phyloP scores from a whole-genome alignment of 1,284 basidiomycete genomes.

The Pholiota adiposa region DNA sequence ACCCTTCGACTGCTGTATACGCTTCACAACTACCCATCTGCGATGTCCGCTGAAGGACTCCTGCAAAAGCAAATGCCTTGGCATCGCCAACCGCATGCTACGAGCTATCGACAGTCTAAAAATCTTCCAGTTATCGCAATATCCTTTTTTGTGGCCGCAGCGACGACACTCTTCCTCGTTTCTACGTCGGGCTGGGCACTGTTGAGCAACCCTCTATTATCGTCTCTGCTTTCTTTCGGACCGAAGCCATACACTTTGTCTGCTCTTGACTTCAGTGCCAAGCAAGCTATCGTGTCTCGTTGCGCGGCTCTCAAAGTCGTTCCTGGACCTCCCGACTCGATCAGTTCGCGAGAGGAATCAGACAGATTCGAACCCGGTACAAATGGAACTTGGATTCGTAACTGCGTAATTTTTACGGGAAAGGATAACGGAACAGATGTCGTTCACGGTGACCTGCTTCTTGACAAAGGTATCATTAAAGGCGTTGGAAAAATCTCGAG shows the following conservation, averaged over 20 bases:
- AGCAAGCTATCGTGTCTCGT: slow-evolving; percentile 35
- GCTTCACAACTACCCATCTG: background rate
- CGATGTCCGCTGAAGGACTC: background rate
- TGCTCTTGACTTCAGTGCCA: slow-evolving; percentile 6
- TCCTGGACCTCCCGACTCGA: slow-evolving; percentile 55
- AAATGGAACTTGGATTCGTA: slow-evolving; percentile 69
- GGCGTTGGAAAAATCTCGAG: slow-evolving; percentile 56
- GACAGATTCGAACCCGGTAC: slow-evolving; percentile 77
- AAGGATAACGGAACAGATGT: slow-evolving; percentile 67
- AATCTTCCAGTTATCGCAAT: background rate
- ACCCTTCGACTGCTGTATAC: background rate
- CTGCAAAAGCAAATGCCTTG: background rate
- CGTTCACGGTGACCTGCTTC: slow-evolving; percentile 60
- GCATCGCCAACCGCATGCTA: slow-evolving; percentile 1
- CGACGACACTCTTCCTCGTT: slow-evolving; percentile 9
- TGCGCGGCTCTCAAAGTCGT: slow-evolving; percentile 48
- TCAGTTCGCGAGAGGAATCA: slow-evolving; percentile 59
- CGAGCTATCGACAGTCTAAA: background rate
- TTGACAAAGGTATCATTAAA: slow-evolving; percentile 63
- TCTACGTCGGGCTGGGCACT: slow-evolving; percentile 6
- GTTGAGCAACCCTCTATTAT: background rate
- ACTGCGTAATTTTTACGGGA: slow-evolving; percentile 84
- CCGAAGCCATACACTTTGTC: background rate
- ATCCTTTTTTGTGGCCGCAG: slow-evolving; percentile 8
- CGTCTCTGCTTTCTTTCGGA: background rate